Base-by-base conservation (phyloP, 495 filamentous ascomycete species). In the Penicillium fimorum region DNA sequence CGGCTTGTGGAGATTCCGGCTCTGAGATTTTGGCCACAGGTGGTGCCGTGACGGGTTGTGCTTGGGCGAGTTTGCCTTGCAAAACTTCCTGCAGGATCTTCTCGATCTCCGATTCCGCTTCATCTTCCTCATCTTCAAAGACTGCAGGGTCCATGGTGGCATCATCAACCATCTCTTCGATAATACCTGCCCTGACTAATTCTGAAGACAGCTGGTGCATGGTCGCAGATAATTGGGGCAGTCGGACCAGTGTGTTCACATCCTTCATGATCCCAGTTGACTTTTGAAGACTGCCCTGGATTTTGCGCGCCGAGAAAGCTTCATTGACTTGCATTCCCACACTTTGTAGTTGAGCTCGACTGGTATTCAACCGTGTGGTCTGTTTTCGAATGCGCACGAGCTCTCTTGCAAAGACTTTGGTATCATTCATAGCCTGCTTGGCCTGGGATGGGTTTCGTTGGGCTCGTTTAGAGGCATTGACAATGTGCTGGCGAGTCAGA, bases 281-380 rank as follows among this genome's bases (percentile, higher is more conserved):
- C 47, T 88, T 89, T 51, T 85, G 79, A 60, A 98, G 90, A 68
- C 85, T 91, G 41, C 95, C 95, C 78, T 97, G 93, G 61, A 97
- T 97, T 79, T 96, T 96, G 59, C 92, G 86, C 65, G 96, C 86
- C 5, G 90, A 89, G 67, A 97, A 98, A 2, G 95, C 93, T 74
- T 97, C 93, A 65, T 89, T 91, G 59, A 98, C 95, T 72, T 97
- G 95, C 95, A 97, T 96, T 63, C 92, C 86, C 53, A 98, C 95
- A 68, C 87, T 91, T 73, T 89, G 86, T 17, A 98, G 82, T 75
- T 97, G 94, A 6, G 94, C 95, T 65, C 92, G 92, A 57, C 84
- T 87, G 2, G 95, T 97, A 33, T 82, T 76, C 18, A 98, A 78
- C 18, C 94, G 86, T 22, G 78, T 70, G 10, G 78, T 79, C 53